Conservation (phyloP, 2,329 filamentous ascomycete genomes). For the Cytospora schulzeri region DNA sequence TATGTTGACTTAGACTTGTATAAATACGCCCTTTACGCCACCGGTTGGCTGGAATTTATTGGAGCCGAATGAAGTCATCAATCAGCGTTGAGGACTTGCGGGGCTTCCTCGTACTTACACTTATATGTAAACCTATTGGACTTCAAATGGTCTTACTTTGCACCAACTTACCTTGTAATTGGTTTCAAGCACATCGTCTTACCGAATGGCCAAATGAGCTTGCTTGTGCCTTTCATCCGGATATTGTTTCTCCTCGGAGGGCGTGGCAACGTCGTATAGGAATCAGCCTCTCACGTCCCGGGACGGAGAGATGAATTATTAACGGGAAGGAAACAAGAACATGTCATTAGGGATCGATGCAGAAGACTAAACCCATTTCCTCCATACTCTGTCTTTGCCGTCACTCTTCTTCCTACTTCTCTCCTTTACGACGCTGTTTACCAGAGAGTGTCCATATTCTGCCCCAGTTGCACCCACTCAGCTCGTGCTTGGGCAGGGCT, state of each 20-base stretch:
- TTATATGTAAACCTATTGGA: not conserved
- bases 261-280: not conserved
- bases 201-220: not conserved
- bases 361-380: not conserved
- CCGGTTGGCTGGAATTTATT: not conserved
- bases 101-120: not conserved
- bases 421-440: no score
- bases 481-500: conserved; percentile 19
- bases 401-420: not conserved
- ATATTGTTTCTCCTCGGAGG: not conserved
- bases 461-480: conserved; percentile 4
- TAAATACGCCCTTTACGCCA: not conserved
- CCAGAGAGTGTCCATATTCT: not conserved
- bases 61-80: conserved; percentile 13
- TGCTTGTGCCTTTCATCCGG: not conserved
- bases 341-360: not conserved
- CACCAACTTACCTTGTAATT: not conserved
- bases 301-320: not conserved
- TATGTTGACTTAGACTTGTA: not conserved
- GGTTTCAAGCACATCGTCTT: not conserved
- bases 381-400: not conserved
- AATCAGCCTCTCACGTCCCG: not conserved
- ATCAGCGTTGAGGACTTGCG: conserved; percentile 4
- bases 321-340: not conserved
- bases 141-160: not conserved